Evolutionary conservation across 148 eudicot genomes (phyloP).

Genomic region (Rhododendron mucronatum): DNA sequence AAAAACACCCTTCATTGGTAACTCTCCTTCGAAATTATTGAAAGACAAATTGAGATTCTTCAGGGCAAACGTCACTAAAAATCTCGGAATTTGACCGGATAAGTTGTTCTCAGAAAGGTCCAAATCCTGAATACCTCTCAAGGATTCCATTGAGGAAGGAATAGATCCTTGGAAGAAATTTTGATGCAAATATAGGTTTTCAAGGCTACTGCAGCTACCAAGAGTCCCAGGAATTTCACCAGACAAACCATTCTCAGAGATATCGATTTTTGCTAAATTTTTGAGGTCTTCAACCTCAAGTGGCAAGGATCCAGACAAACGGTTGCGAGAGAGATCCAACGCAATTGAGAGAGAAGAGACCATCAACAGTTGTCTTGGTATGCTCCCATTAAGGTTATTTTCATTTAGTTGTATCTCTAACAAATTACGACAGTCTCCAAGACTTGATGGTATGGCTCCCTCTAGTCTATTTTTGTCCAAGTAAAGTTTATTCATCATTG

Average conservation of each 20-base stretch:
- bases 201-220: constrained; percentile 3
- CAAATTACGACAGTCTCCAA: neutral
- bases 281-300: neutral
- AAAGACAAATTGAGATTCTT: no score
- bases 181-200: neutral
- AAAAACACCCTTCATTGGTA: no score
- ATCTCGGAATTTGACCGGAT: neutral
- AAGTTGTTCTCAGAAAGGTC: constrained; percentile 19
- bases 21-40: no score
- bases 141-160: neutral
- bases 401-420: neutral
- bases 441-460: neutral
- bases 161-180: constrained; percentile 1
- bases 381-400: constrained; percentile 10
- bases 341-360: neutral
- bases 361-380: constrained; percentile 2
- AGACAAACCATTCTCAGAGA: neutral
- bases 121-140: neutral
- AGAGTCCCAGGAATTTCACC: constrained; percentile 6
- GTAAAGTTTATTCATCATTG: neutral
- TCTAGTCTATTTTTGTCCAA: neutral
- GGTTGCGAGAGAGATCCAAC: neutral
- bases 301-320: constrained; percentile 9
- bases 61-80: neutral
- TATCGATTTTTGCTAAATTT: neutral